A percentile compares a stretch with the other conserved stretches of the same genome.
phyloP scores from a whole-genome alignment of 177 flowering plant genomes.

The Vitis hybrid region DNA sequence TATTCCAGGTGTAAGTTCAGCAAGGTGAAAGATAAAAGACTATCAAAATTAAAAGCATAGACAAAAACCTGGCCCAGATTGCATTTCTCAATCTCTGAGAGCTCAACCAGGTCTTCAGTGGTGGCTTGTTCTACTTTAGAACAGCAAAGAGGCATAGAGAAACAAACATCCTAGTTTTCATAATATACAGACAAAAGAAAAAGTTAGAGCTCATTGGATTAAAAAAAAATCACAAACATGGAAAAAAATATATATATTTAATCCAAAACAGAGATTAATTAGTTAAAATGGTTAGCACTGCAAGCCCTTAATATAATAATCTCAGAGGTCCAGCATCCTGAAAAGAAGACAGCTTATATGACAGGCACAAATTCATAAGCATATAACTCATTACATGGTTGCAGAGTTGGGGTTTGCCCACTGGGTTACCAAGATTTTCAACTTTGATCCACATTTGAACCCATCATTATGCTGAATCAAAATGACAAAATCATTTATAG shows the following conservation, averaged over 20 bases:
- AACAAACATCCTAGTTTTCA: conserved; percentile 59
- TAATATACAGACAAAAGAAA: background rate
- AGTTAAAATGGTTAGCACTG: too few species aligned
- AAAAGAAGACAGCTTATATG: too few species aligned
- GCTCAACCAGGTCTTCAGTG: conserved; percentile 84
- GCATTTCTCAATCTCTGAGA: conserved; percentile 82
- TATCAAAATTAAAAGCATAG: conserved; percentile 5
- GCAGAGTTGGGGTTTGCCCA: too few species aligned
- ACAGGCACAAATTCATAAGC: background rate
- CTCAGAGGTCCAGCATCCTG: too few species aligned
- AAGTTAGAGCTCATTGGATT: conserved; percentile 7
- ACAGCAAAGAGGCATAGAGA: conserved; percentile 85
- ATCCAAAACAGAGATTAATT: background rate
- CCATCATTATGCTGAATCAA: too few species aligned
- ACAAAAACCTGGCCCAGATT: conserved; percentile 77
- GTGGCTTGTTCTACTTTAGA: conserved; percentile 69
- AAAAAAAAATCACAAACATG: background rate
- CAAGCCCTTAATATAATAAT: too few species aligned
- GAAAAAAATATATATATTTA: conserved; percentile 1
- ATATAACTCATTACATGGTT: background rate
- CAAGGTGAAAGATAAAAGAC: background rate
- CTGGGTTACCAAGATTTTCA: too few species aligned
- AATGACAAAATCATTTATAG: too few species aligned
- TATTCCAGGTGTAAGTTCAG: background rate
- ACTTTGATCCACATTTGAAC: too few species aligned